These are phyloP conservation scores for Earliella scabrosa DNA, from an alignment of 1,284 basidiomycete species.

Conservation along the genomic window DNA sequence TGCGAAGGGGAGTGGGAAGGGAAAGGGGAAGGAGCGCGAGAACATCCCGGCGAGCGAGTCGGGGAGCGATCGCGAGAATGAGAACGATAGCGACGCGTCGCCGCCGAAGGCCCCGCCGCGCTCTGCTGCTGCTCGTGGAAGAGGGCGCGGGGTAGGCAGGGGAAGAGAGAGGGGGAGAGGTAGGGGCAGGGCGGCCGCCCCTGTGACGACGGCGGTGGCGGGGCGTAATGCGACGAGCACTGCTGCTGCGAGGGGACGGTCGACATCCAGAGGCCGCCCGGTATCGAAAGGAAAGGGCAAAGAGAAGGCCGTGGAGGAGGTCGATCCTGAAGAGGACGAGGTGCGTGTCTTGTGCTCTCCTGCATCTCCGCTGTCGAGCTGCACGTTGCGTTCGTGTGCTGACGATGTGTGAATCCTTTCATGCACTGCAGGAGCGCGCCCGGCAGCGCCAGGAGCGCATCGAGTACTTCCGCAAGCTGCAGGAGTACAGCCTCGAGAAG, in stretches of 20 bases:
- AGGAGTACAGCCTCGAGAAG: constrained; percentile 35
- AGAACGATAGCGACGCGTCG: constrained; percentile 7
- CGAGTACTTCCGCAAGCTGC: constrained; percentile 35
- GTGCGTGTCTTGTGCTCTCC: constrained; percentile 10
- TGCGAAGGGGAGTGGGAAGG: constrained; percentile 5
- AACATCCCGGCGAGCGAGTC: constrained; percentile 3
- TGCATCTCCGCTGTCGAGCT: no score
- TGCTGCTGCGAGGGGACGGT: neutral
- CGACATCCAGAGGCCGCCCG: constrained; percentile 13
- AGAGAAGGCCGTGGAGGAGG: constrained; percentile 17
- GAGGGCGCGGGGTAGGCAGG: no score
- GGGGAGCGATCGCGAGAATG: constrained; percentile 8
- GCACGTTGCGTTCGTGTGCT: neutral
- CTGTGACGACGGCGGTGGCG: neutral
- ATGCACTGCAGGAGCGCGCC: constrained; percentile 18
- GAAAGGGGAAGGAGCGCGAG: constrained; percentile 13
- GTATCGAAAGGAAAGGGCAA: constrained; percentile 26
- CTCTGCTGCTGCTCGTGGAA: no score
- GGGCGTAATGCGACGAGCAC: neutral
- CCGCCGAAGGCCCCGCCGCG: constrained; percentile 19
- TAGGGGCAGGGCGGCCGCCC: constrained; percentile 1
- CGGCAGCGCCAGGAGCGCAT: constrained; percentile 31
- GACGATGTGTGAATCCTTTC: neutral
- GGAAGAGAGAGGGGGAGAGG: no score
- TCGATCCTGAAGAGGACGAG: constrained; percentile 28